phyloP scores from a whole-genome alignment of 208 protist species.

The Leishmania lainsoni region DNA sequence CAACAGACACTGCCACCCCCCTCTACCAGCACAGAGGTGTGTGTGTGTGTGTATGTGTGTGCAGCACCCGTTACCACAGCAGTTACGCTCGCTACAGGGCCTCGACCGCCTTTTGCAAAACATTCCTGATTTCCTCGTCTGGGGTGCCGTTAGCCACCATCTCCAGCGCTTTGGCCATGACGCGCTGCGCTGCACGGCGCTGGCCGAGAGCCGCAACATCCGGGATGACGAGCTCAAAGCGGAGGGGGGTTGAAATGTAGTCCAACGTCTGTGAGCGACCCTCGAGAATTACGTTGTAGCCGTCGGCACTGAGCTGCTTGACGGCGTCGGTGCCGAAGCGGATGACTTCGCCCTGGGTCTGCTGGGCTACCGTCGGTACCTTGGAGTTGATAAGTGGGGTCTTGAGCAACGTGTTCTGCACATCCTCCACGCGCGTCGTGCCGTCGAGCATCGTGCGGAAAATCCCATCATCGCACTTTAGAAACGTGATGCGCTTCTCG shows the following conservation, averaged over 20 bases:
- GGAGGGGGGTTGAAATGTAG: constrained; percentile 78
- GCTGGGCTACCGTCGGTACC: constrained; percentile 88
- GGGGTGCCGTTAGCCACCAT: constrained; percentile 31
- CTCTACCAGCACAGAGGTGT: neutral
- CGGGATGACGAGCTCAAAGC: constrained; percentile 89
- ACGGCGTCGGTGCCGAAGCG: constrained; percentile 74
- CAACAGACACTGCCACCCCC: constrained; percentile 1
- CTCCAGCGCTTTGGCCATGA: constrained; percentile 79
- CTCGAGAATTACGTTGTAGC: constrained; percentile 92
- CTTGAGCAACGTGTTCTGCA: constrained; percentile 91
- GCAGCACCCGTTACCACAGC: neutral
- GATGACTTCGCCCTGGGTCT: constrained; percentile 93
- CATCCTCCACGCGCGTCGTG: constrained; percentile 62
- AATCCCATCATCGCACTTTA: constrained; percentile 48
- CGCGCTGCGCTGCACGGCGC: constrained; percentile 87
- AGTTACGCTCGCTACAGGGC: constrained; percentile 23
- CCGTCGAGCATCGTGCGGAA: constrained; percentile 81
- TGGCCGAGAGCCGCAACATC: constrained; percentile 76
- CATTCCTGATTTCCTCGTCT: constrained; percentile 27
- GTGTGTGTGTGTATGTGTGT: neutral
- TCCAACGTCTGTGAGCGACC: constrained; percentile 90
- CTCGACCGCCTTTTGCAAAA: constrained; percentile 27
- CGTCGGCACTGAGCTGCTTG: constrained; percentile 63
- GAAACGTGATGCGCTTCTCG: constrained; percentile 72
- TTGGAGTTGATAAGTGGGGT: constrained; percentile 69